Conservation (phyloP, 192 early-diverging fungal species). For the Backusella tuberculispora region DNA sequence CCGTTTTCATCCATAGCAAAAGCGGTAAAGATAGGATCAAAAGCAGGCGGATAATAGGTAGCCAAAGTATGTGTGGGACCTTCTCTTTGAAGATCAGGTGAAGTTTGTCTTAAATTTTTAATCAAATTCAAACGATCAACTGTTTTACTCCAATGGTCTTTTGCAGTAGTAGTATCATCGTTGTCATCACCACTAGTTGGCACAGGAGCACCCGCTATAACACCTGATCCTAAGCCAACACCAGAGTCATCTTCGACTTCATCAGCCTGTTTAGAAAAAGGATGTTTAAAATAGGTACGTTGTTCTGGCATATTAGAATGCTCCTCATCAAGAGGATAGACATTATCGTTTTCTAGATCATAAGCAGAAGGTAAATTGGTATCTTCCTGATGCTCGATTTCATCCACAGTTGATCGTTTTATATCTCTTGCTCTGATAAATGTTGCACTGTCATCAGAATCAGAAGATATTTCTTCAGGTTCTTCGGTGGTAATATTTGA, state of each 20-base stretch:
- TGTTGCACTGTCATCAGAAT: not conserved
- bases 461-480: not conserved
- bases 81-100: not conserved
- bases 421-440: slow-evolving; percentile 3
- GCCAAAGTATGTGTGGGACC: slow-evolving; percentile 23
- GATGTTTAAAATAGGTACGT: not conserved
- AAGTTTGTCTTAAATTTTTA: slow-evolving; percentile 10
- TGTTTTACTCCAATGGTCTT: slow-evolving; percentile 29
- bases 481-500: not conserved
- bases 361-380: slow-evolving; percentile 8
- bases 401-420: not conserved
- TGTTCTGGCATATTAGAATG: not conserved
- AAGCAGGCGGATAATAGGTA: slow-evolving; percentile 41
- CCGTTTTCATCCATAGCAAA: slow-evolving; percentile 37
- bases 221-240: not conserved
- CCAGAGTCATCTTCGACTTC: slow-evolving; percentile 7
- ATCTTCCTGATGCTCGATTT: slow-evolving; percentile 10
- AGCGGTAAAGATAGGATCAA: slow-evolving; percentile 38
- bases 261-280: not conserved
- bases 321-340: slow-evolving; percentile 5
- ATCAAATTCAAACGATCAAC: slow-evolving; percentile 31
- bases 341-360: slow-evolving; percentile 22
- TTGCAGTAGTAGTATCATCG: not conserved
- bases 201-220: not conserved
- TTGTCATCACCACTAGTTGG: not conserved